A percentile compares a stretch with the other conserved stretches of the same genome.
These are phyloP conservation scores for Crassisporium funariophilum DNA, from an alignment of 768 basidiomycete species.

Conservation along the genomic window DNA sequence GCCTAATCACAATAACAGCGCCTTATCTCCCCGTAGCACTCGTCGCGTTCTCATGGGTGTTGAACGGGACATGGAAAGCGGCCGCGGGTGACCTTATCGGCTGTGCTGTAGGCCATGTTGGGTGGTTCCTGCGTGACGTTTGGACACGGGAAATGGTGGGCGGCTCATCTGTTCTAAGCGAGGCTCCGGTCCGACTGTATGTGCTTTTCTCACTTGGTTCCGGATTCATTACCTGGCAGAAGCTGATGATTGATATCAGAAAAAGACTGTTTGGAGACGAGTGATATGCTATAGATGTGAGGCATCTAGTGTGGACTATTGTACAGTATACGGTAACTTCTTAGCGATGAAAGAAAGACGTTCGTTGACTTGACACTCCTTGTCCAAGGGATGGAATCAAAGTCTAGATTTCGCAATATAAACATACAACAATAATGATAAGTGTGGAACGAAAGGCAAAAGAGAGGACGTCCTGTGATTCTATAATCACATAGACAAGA, in stretches of 20 bases:
- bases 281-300: slow-evolving; percentile 2
- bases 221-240: neutral
- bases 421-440: too few species aligned
- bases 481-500: too few species aligned
- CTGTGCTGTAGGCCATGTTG: slow-evolving; percentile 84
- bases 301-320: too few species aligned
- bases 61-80: slow-evolving; percentile 83
- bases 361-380: too few species aligned
- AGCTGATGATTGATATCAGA: slow-evolving; percentile 33
- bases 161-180: slow-evolving; percentile 68
- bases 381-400: too few species aligned
- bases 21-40: slow-evolving; percentile 94
- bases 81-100: slow-evolving; percentile 83
- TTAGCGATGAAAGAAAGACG: too few species aligned
- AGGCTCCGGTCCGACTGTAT: slow-evolving; percentile 71
- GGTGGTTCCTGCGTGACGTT: slow-evolving; percentile 84
- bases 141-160: slow-evolving; percentile 89
- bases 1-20: slow-evolving; percentile 91
- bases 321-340: too few species aligned
- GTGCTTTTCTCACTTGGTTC: slow-evolving; percentile 29
- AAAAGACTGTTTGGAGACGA: slow-evolving; percentile 58
- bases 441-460: too few species aligned
- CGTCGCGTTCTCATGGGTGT: slow-evolving; percentile 82
- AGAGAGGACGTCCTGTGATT: too few species aligned
- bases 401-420: too few species aligned